These are phyloP conservation scores for Aspergillus oerlinghausenensis DNA, from an alignment of 2,329 filamentous ascomycete genomes.

Conservation along the genomic window DNA sequence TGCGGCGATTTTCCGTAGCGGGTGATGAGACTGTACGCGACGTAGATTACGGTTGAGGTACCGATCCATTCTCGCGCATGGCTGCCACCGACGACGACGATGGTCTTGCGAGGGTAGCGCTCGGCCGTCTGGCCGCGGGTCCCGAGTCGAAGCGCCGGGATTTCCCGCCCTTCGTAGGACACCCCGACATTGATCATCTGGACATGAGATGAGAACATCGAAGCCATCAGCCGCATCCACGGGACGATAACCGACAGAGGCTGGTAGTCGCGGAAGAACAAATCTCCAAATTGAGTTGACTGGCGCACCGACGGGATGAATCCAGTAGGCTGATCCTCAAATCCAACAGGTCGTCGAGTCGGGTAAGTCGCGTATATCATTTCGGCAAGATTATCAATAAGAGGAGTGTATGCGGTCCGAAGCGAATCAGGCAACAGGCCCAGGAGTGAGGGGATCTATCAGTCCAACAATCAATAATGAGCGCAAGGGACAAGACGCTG, in stretches of 20 bases:
- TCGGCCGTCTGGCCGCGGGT: slow-evolving; percentile 49
- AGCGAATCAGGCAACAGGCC: slow-evolving; percentile 72
- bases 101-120: slow-evolving; percentile 60
- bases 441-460: slow-evolving; percentile 65
- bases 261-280: slow-evolving; percentile 93
- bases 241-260: slow-evolving; percentile 76
- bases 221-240: slow-evolving; percentile 87
- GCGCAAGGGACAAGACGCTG: not conserved
- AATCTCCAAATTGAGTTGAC: slow-evolving; percentile 47
- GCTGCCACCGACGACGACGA: slow-evolving; percentile 78
- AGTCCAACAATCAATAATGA: not conserved
- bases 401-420: slow-evolving; percentile 63
- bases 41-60: slow-evolving; percentile 82
- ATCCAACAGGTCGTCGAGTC: slow-evolving; percentile 32
- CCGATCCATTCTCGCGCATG: slow-evolving; percentile 97
- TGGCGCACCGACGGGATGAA: slow-evolving; percentile 28
- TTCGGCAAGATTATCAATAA: slow-evolving; percentile 76
- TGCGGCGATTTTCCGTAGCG: slow-evolving; percentile 67
- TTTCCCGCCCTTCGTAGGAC: slow-evolving; percentile 83
- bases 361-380: slow-evolving; percentile 75
- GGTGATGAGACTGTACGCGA: slow-evolving; percentile 83
- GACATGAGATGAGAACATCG: slow-evolving; percentile 82
- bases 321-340: slow-evolving; percentile 21
- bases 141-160: slow-evolving; percentile 74
- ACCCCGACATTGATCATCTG: slow-evolving; percentile 70